These are phyloP conservation scores for Schizophyllum amplum DNA, from an alignment of 1,284 basidiomycete species.

Conservation along the genomic window DNA sequence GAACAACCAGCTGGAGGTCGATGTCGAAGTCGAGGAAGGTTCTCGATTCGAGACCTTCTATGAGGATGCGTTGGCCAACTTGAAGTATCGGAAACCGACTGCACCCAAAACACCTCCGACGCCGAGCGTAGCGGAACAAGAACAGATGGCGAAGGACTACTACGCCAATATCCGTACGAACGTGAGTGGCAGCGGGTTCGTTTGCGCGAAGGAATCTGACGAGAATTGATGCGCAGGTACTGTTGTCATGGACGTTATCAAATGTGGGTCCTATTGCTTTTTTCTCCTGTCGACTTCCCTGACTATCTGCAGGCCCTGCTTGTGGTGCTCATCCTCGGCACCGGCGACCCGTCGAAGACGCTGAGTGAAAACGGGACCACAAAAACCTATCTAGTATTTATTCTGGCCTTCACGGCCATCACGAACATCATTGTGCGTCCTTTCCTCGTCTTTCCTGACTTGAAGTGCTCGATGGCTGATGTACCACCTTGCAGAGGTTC, in stretches of 20 bases:
- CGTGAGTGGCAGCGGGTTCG: constrained; percentile 36
- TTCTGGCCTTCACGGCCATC: constrained; percentile 72
- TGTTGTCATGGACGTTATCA: constrained; percentile 80
- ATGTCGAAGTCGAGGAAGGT: constrained; percentile 83
- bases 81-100: constrained; percentile 62
- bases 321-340: constrained; percentile 68
- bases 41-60: constrained; percentile 87
- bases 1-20: constrained; percentile 74
- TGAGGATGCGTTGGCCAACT: constrained; percentile 79
- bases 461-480: constrained; percentile 1
- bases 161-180: constrained; percentile 90
- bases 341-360: constrained; percentile 50
- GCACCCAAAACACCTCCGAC: constrained; percentile 18
- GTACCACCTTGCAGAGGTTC: constrained; percentile 28
- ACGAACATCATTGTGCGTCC: constrained; percentile 53
- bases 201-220: neutral
- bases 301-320: constrained; percentile 51
- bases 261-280: constrained; percentile 47
- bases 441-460: neutral
- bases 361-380: constrained; percentile 58
- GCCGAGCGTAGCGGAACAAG: constrained; percentile 47
- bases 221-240: constrained; percentile 32
- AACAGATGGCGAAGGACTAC: constrained; percentile 78
- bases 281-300: constrained; percentile 1
- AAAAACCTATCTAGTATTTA: constrained; percentile 72